Conservation (phyloP, 2,329 filamentous ascomycete genomes). For the Colletotrichum acutatum region DNA sequence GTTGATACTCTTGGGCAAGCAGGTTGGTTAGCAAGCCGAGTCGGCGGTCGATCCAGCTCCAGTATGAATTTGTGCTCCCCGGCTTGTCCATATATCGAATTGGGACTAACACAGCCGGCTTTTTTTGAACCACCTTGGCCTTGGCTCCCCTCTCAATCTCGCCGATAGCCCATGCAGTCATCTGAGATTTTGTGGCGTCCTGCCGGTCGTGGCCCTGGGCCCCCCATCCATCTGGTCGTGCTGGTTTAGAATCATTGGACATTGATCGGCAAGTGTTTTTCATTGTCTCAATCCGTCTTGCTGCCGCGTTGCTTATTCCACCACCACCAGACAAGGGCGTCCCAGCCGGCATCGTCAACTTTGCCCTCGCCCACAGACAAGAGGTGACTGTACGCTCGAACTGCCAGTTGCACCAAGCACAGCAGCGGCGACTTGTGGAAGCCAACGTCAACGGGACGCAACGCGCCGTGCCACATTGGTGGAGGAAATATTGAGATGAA, state of each 20-base stretch:
- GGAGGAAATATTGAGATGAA: neutral
- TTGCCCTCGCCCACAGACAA: neutral
- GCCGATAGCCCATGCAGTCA: conserved; percentile 21
- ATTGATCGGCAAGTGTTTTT: conserved; percentile 16
- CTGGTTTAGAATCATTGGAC: conserved; percentile 15
- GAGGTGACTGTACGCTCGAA: neutral
- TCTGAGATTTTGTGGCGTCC: conserved; percentile 31
- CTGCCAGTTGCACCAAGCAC: conserved; percentile 16
- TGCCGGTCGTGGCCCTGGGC: conserved; percentile 12
- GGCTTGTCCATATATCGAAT: conserved; percentile 21
- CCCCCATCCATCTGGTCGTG: conserved; percentile 12
- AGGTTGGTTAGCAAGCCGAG: conserved; percentile 12
- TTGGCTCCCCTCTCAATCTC: neutral
- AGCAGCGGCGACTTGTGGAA: conserved; percentile 27
- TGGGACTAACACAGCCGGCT: neutral
- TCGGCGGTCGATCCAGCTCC: conserved; percentile 24
- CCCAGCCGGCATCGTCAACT: neutral
- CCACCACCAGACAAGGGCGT: conserved; percentile 4
- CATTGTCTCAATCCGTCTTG: conserved; percentile 20
- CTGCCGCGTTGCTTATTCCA: conserved; percentile 28
- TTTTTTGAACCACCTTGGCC: neutral
- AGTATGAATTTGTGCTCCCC: conserved; percentile 28
- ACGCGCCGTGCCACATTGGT: neutral
- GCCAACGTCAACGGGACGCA: conserved; percentile 15
- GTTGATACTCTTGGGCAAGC: neutral